Percentiles rank a stretch among this genome's conserved stretches.
These are phyloP conservation scores for Scytalidium lignicola DNA, from an alignment of 2,329 filamentous ascomycete species.

Conservation along the genomic window DNA sequence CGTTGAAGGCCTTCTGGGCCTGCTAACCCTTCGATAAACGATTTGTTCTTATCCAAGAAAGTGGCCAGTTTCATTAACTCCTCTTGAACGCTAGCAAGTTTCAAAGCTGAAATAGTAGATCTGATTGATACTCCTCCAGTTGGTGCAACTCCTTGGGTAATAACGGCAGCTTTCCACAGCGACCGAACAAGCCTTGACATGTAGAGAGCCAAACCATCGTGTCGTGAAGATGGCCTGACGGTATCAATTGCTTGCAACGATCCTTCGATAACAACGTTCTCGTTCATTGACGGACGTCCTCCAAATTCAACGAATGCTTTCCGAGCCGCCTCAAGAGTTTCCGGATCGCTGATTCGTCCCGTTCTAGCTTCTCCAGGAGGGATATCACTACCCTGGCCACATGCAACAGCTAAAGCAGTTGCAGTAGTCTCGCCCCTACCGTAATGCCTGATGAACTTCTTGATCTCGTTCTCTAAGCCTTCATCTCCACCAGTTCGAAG, in stretches of 20 bases:
- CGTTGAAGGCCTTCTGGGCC: conserved; percentile 80
- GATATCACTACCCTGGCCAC: conserved; percentile 80
- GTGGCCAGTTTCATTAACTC: conserved; percentile 72
- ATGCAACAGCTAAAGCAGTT: conserved; percentile 88
- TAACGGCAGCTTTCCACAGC: conserved; percentile 78
- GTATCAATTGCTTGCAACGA: conserved; percentile 68
- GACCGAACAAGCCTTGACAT: conserved; percentile 82
- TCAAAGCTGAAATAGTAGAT: conserved; percentile 61
- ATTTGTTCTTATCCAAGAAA: conserved; percentile 83
- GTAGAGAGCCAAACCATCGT: conserved; percentile 84
- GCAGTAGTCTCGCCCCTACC: conserved; percentile 85
- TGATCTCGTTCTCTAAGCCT: conserved; percentile 74
- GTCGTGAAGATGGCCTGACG: conserved; percentile 81
- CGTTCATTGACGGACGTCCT: conserved; percentile 77
- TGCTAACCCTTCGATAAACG: conserved; percentile 89
- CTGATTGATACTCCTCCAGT: conserved; percentile 58
- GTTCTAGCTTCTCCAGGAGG: conserved; percentile 66
- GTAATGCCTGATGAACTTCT: conserved; percentile 79
- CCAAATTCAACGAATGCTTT: conserved; percentile 90
- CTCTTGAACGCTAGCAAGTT: conserved; percentile 72
- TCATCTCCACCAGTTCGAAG: conserved; percentile 73
- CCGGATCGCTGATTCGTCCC: conserved; percentile 70
- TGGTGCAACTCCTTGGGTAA: conserved; percentile 42
- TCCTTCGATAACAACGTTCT: conserved; percentile 61
- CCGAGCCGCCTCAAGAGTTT: conserved; percentile 78